These are phyloP conservation scores for Yamadazyma triangularis DNA, from an alignment of 1,139 yeast species.

Conservation along the genomic window DNA sequence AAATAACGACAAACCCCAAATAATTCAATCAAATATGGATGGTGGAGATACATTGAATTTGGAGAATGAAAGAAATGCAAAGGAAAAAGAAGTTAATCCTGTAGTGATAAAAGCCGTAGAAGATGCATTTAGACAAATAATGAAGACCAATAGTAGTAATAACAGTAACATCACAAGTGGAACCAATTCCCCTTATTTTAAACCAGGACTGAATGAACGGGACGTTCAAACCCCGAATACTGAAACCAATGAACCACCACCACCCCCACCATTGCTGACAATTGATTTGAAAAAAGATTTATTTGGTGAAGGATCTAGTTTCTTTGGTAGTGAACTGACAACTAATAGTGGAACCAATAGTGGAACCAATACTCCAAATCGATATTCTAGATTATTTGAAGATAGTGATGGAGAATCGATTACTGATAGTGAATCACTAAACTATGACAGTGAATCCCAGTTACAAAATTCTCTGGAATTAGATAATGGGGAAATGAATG, in stretches of 20 bases:
- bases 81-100: constrained; percentile 21
- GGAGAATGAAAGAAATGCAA: neutral
- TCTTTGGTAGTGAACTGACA: constrained; percentile 22
- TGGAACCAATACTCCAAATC: constrained; percentile 4
- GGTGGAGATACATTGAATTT: too few species aligned
- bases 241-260: too few species aligned
- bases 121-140: constrained; percentile 64
- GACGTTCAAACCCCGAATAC: too few species aligned
- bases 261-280: constrained; percentile 7
- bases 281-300: constrained; percentile 19
- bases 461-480: constrained; percentile 6
- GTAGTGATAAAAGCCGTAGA: constrained; percentile 63
- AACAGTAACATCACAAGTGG: constrained; percentile 17
- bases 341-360: too few species aligned
- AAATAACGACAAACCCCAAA: too few species aligned
- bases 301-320: constrained; percentile 28
- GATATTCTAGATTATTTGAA: constrained; percentile 32
- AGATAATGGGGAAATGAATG: constrained; percentile 3
- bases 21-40: too few species aligned
- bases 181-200: constrained; percentile 1
- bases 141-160: constrained; percentile 24
- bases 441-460: constrained; percentile 17
- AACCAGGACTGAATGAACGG: constrained; percentile 17
- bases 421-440: constrained; percentile 28
- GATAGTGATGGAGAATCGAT: constrained; percentile 31